Evolutionary conservation across 106 monocot genomes (phyloP).

Genomic region (Dendrobium huoshanense): DNA sequence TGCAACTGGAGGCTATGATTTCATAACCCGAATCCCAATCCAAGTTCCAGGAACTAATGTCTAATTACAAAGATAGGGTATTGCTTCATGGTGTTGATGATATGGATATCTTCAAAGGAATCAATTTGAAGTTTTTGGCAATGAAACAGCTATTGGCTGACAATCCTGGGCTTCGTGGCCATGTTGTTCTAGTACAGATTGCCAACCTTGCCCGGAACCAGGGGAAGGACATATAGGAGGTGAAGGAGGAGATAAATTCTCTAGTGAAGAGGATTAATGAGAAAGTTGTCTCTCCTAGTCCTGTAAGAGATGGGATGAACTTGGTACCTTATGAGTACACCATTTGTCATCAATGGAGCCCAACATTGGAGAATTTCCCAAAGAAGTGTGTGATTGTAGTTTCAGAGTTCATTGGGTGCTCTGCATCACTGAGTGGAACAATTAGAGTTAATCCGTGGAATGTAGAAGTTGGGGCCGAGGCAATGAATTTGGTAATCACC

Average conservation of each 20-base stretch:
- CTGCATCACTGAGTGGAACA: slow-evolving; percentile 49
- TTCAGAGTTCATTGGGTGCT: slow-evolving; percentile 61
- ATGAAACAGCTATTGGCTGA: slow-evolving; percentile 52
- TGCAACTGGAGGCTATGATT: slow-evolving; percentile 21
- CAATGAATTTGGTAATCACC: slow-evolving; percentile 53
- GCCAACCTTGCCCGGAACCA: slow-evolving; percentile 51
- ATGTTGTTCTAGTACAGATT: slow-evolving; percentile 66
- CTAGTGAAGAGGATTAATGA: slow-evolving; percentile 30
- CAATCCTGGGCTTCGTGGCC: slow-evolving; percentile 23
- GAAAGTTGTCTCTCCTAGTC: slow-evolving; percentile 33
- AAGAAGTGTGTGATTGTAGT: slow-evolving; percentile 88
- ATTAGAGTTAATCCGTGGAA: slow-evolving; percentile 79
- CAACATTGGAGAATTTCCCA: slow-evolving; percentile 15
- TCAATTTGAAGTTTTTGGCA: slow-evolving; percentile 52
- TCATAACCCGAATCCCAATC: slow-evolving; percentile 13
- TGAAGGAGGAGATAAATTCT: slow-evolving; percentile 26
- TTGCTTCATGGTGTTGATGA: slow-evolving; percentile 42
- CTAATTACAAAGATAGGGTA: slow-evolving; percentile 10
- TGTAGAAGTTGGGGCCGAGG: slow-evolving; percentile 68
- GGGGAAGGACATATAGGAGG: slow-evolving; percentile 54
- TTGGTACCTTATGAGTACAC: slow-evolving; percentile 86
- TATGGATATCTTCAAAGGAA: slow-evolving; percentile 57
- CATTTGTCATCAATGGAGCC: slow-evolving; percentile 58
- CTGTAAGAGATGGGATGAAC: slow-evolving; percentile 83
- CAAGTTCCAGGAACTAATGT: slow-evolving; percentile 15